Evolutionary conservation across 2,329 filamentous ascomycete genomes (phyloP).

Genomic region (Periconia sp.): DNA sequence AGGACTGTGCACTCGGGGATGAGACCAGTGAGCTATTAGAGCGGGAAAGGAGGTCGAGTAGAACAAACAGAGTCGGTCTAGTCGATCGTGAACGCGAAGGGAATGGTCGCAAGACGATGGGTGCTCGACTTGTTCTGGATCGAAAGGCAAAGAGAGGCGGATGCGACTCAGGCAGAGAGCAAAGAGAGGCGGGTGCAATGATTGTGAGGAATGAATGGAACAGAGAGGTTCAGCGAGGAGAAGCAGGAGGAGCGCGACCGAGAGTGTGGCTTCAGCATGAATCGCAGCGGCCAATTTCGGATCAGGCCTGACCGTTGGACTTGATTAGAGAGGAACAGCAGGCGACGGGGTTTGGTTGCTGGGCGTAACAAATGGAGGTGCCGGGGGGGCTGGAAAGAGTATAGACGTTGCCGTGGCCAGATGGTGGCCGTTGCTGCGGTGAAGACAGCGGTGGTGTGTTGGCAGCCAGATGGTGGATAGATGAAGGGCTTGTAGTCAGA

Average conservation of each 20-base stretch:
- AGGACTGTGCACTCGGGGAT: constrained; percentile 39
- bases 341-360: constrained; percentile 27
- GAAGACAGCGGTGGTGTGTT: constrained; percentile 40
- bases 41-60: constrained; percentile 24
- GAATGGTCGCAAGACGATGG: no score
- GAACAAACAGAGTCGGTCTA: constrained; percentile 15
- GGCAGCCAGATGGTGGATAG: constrained; percentile 23
- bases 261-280: constrained; percentile 34
- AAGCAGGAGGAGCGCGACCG: neutral
- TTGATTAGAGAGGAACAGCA: constrained; percentile 41
- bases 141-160: no score
- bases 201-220: constrained; percentile 33
- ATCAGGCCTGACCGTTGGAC: constrained; percentile 34
- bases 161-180: constrained; percentile 11
- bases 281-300: constrained; percentile 36
- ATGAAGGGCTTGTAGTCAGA: constrained; percentile 13
- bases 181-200: constrained; percentile 20
- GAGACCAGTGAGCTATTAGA: constrained; percentile 35
- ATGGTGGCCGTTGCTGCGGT: constrained; percentile 42
- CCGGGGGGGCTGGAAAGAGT: constrained; percentile 31
- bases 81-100: constrained; percentile 1
- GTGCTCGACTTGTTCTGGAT: no score
- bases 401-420: constrained; percentile 32
- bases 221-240: constrained; percentile 21
- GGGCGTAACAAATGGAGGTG: constrained; percentile 37